phyloP scores from a whole-genome alignment of 495 filamentous ascomycete genomes.

The Bathelium albidoporum region DNA sequence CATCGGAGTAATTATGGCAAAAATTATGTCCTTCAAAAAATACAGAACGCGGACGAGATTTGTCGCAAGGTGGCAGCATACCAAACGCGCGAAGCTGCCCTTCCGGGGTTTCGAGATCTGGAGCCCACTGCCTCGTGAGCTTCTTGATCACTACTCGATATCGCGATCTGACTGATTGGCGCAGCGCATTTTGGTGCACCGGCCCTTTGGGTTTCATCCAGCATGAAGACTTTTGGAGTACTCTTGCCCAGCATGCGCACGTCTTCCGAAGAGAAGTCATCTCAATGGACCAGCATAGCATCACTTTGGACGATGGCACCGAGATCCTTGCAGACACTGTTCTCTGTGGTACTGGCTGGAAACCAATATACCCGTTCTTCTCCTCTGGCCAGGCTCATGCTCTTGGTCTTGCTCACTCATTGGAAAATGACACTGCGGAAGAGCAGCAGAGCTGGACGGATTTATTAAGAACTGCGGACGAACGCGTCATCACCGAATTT shows the following conservation, averaged over 20 bases:
- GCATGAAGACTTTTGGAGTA: constrained; percentile 32
- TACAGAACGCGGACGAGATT: constrained; percentile 7
- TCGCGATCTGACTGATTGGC: not conserved
- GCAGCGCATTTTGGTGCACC: constrained; percentile 34
- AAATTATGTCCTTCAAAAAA: constrained; percentile 21
- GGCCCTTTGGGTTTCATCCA: constrained; percentile 29
- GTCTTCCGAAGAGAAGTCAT: constrained; percentile 29
- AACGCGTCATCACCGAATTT: constrained; percentile 27
- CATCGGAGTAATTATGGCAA: constrained; percentile 19
- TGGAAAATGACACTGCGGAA: constrained; percentile 1
- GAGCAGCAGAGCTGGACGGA: constrained; percentile 5
- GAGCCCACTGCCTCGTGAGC: constrained; percentile 18
- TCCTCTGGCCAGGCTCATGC: not conserved
- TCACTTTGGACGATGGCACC: constrained; percentile 6
- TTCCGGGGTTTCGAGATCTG: constrained; percentile 28
- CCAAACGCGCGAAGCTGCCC: constrained; percentile 14
- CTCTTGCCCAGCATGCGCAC: constrained; percentile 32
- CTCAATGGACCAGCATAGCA: not conserved
- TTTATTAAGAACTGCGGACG: constrained; percentile 28
- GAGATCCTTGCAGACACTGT: constrained; percentile 7
- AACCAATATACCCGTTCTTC: constrained; percentile 2
- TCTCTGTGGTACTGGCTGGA: constrained; percentile 14
- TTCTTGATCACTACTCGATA: not conserved
- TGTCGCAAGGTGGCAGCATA: constrained; percentile 17
- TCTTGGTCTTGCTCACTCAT: constrained; percentile 6